A percentile compares a stretch with the other conserved stretches of the same genome.
Evolutionary conservation across 1,139 yeast species (phyloP).

Genomic region (Citeromyces hawaiiensis): DNA sequence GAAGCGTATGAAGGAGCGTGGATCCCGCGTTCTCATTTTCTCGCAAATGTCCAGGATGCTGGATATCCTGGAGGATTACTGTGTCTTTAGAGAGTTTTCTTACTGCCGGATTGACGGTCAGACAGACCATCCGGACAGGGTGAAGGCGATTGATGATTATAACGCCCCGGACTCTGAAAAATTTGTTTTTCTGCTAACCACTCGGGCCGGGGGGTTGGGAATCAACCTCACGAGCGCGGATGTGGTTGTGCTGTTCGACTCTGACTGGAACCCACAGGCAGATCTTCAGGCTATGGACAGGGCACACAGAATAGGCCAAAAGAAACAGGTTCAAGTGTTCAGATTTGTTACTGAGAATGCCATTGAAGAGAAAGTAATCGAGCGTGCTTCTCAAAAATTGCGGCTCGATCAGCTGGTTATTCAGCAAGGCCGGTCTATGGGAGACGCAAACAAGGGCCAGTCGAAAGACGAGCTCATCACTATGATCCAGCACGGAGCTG

Average conservation of each 20-base stretch:
- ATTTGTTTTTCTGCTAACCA: slow-evolving; percentile 76
- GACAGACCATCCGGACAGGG: slow-evolving; percentile 88
- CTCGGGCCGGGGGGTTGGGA: slow-evolving; percentile 98
- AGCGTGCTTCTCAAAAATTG: slow-evolving; percentile 89
- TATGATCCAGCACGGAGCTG: slow-evolving; percentile 96
- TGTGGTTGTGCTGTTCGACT: slow-evolving; percentile 77
- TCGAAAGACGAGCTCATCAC: slow-evolving; percentile 76
- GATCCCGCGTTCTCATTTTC: slow-evolving; percentile 83
- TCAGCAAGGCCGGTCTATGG: slow-evolving; percentile 72
- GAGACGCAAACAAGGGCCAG: slow-evolving; percentile 22
- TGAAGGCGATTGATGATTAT: slow-evolving; percentile 83
- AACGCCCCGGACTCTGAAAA: slow-evolving; percentile 74
- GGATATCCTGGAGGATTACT: slow-evolving; percentile 89
- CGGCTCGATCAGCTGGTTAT: slow-evolving; percentile 90
- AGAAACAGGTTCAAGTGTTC: slow-evolving; percentile 85
- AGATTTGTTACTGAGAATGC: slow-evolving; percentile 93
- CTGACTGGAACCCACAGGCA: slow-evolving; percentile 99
- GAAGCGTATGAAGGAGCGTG: slow-evolving; percentile 57
- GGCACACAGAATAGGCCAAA: slow-evolving; percentile 97
- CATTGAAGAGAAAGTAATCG: slow-evolving; percentile 90
- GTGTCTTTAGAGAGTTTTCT: slow-evolving; percentile 67
- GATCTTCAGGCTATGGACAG: slow-evolving; percentile 98
- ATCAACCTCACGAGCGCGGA: slow-evolving; percentile 91
- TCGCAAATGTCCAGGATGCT: slow-evolving; percentile 91
- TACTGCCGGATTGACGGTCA: slow-evolving; percentile 95